Percentiles rank a stretch among this genome's conserved stretches.
phyloP scores from a whole-genome alignment of 2,329 filamentous ascomycete genomes.

The Venturiaceae sp. region DNA sequence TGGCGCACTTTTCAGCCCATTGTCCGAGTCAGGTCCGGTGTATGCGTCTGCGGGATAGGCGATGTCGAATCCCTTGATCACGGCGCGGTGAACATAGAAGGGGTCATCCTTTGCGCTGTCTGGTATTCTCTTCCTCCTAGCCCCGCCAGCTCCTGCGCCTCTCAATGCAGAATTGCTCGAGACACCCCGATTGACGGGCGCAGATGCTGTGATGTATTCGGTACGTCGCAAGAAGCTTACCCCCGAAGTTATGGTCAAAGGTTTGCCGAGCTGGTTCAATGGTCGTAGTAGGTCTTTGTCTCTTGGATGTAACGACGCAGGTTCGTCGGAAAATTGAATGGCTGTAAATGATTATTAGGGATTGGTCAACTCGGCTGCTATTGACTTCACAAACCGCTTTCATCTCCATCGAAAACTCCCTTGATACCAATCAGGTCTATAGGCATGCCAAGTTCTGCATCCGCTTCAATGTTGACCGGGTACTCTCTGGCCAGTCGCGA shows the following conservation, averaged over 20 bases:
- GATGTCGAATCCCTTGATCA: constrained; percentile 55
- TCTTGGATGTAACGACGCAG: constrained; percentile 66
- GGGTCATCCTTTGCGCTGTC: constrained; percentile 45
- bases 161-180: constrained; percentile 16
- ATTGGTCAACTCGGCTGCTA: constrained; percentile 6
- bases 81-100: constrained; percentile 48
- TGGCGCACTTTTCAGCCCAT: constrained; percentile 40
- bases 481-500: constrained; percentile 84
- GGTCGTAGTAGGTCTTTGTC: constrained; percentile 78
- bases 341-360: constrained; percentile 39
- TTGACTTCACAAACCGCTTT: constrained; percentile 57
- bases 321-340: constrained; percentile 67
- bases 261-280: constrained; percentile 76
- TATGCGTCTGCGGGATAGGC: constrained; percentile 55
- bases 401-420: constrained; percentile 88
- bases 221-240: constrained; percentile 93
- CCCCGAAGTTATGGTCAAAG: constrained; percentile 62
- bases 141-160: constrained; percentile 28
- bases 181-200: constrained; percentile 15
- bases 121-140: constrained; percentile 22
- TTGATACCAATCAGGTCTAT: constrained; percentile 92
- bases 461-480: constrained; percentile 90
- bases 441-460: constrained; percentile 96
- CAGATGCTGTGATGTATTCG: constrained; percentile 70
- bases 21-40: constrained; percentile 54